These are phyloP conservation scores for Xylaria curta DNA, from an alignment of 495 filamentous ascomycete genomes.

Conservation along the genomic window DNA sequence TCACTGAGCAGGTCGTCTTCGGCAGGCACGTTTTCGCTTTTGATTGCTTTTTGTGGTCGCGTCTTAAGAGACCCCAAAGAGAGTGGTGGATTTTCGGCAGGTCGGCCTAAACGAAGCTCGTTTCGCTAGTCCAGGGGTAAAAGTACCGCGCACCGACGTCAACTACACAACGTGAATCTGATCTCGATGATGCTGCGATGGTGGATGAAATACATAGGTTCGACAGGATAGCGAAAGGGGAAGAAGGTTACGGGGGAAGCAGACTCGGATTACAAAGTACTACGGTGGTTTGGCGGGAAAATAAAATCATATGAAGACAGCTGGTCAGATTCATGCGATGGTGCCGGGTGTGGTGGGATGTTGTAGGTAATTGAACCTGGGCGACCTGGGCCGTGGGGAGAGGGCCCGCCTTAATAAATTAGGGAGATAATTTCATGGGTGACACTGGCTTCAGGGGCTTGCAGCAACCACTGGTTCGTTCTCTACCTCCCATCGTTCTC, in stretches of 20 bases:
- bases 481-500: neutral
- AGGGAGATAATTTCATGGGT: neutral
- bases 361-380: neutral
- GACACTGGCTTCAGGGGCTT: slow-evolving; percentile 22
- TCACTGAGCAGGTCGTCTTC: neutral
- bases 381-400: slow-evolving; percentile 7
- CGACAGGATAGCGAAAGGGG: neutral
- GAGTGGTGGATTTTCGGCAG: neutral
- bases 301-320: slow-evolving; percentile 25
- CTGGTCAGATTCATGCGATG: slow-evolving; percentile 29
- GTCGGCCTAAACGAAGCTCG: slow-evolving; percentile 12
- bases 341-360: slow-evolving; percentile 26
- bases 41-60: neutral
- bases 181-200: slow-evolving; percentile 1
- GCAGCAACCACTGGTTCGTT: neutral
- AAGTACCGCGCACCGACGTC: slow-evolving; percentile 1
- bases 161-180: slow-evolving; percentile 10
- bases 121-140: slow-evolving; percentile 29
- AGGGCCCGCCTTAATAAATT: slow-evolving; percentile 23
- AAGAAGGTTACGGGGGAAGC: neutral
- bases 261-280: slow-evolving; percentile 12
- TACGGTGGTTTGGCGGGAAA: slow-evolving; percentile 9
- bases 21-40: neutral
- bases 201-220: slow-evolving; percentile 23
- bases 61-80: neutral